phyloP scores from a whole-genome alignment of 805 yeast species.

The Saccharomycopsis sp. region DNA sequence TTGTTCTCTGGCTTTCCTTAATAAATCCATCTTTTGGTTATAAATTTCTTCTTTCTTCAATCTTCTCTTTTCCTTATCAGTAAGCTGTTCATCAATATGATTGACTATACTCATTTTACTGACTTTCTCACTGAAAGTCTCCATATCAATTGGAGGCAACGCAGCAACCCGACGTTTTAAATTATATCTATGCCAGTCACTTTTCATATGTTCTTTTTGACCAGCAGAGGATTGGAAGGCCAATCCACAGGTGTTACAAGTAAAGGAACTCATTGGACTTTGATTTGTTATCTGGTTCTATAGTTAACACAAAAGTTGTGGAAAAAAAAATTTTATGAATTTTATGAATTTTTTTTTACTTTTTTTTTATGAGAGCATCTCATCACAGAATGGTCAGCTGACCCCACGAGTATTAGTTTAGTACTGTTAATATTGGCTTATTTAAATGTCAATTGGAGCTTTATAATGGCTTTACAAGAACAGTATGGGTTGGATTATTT shows the following conservation, averaged over 20 bases:
- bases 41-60: slow-evolving; percentile 32
- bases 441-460: too few relatives aligned
- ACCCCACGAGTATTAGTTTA: too few relatives aligned
- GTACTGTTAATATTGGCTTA: too few relatives aligned
- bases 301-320: too few relatives aligned
- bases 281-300: too few relatives aligned
- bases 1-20: slow-evolving; percentile 30
- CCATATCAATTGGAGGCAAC: slow-evolving; percentile 63
- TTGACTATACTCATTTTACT: slow-evolving; percentile 22
- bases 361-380: too few relatives aligned
- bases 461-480: too few relatives aligned
- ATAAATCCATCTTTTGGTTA: slow-evolving; percentile 30
- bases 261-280: slow-evolving; percentile 24
- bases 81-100: slow-evolving; percentile 21
- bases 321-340: too few relatives aligned
- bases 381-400: too few relatives aligned
- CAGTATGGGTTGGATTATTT: too few relatives aligned
- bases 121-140: slow-evolving; percentile 62
- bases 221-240: slow-evolving; percentile 64
- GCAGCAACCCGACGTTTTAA: slow-evolving; percentile 88
- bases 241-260: slow-evolving; percentile 85
- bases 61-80: slow-evolving; percentile 33
- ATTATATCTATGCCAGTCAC: slow-evolving; percentile 98
- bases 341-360: too few relatives aligned
- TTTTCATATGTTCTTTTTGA: slow-evolving; percentile 88